Evolutionary conservation across 106 monocot species (phyloP).

Genomic region (Apostasia shenzhenica): DNA sequence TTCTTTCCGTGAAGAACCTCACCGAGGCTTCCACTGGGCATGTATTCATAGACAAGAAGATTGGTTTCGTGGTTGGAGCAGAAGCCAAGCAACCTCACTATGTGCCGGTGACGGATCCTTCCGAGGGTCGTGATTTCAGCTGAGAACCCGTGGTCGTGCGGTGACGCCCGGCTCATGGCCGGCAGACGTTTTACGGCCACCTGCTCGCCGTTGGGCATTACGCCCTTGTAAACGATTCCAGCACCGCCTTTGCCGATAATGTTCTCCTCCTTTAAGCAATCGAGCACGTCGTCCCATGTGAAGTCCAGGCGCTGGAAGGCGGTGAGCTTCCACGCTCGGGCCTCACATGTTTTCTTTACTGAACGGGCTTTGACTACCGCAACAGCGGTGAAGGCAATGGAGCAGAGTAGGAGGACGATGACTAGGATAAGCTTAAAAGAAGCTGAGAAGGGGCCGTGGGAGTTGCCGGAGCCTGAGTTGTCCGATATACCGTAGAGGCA

Average conservation of each 20-base stretch:
- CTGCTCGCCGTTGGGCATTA: slow-evolving; percentile 52
- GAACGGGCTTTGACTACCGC: slow-evolving; percentile 71
- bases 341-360: slow-evolving; percentile 46
- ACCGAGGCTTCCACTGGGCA: slow-evolving; percentile 71
- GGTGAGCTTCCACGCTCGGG: slow-evolving; percentile 56
- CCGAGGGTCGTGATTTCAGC: slow-evolving; percentile 67
- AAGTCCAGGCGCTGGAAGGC: slow-evolving; percentile 66
- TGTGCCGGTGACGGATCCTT: slow-evolving; percentile 63
- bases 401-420: slow-evolving; percentile 44
- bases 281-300: slow-evolving; percentile 50
- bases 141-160: slow-evolving; percentile 59
- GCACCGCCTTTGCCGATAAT: slow-evolving; percentile 70
- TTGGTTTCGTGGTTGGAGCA: slow-evolving; percentile 65
- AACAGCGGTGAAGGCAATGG: slow-evolving; percentile 48
- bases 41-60: slow-evolving; percentile 57
- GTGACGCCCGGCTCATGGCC: slow-evolving; percentile 40
- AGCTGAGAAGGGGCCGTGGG: slow-evolving; percentile 30
- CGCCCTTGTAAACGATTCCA: slow-evolving; percentile 58
- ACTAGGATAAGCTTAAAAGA: slow-evolving; percentile 70
- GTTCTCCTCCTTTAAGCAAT: slow-evolving; percentile 57
- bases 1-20: slow-evolving; percentile 68
- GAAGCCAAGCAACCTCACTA: slow-evolving; percentile 53
- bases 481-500: slow-evolving; percentile 19
- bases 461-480: slow-evolving; percentile 4
- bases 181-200: slow-evolving; percentile 63